Percentiles rank a stretch among this genome's conserved stretches.
Evolutionary conservation across 2,329 filamentous ascomycete genomes (phyloP).

Genomic region (Ascochyta clinopodiicola): DNA sequence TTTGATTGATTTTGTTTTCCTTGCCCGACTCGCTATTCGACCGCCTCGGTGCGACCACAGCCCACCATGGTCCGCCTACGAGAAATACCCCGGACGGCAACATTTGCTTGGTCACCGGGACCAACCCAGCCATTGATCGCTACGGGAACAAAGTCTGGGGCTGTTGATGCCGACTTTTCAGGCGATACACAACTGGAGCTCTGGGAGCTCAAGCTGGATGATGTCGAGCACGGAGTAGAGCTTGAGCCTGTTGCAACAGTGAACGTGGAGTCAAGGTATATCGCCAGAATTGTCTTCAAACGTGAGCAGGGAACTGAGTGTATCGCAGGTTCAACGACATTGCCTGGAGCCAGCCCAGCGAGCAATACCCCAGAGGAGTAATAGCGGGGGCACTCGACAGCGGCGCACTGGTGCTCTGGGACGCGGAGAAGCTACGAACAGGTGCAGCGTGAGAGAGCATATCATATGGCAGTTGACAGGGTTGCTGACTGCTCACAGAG

Average conservation of each 20-base stretch:
- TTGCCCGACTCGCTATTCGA: slow-evolving; percentile 23
- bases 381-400: slow-evolving; percentile 96
- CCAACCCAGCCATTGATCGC: slow-evolving; percentile 80
- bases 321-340: slow-evolving; percentile 87
- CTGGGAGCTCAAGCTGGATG: slow-evolving; percentile 90
- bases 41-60: slow-evolving; percentile 40
- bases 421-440: slow-evolving; percentile 72
- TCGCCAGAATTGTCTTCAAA: background rate
- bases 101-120: slow-evolving; percentile 94
- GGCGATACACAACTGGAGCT: slow-evolving; percentile 96
- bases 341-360: slow-evolving; percentile 85
- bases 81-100: slow-evolving; percentile 95
- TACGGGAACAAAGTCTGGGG: slow-evolving; percentile 92
- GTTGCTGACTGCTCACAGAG: slow-evolving; percentile 53
- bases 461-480: slow-evolving; percentile 54
- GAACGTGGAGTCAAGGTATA: slow-evolving; percentile 85
- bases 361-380: slow-evolving; percentile 80
- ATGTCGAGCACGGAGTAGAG: slow-evolving; percentile 76
- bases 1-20: slow-evolving; percentile 28
- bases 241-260: slow-evolving; percentile 85
- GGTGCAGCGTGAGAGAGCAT: slow-evolving; percentile 56
- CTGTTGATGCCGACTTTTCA: slow-evolving; percentile 96
- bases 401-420: slow-evolving; percentile 91
- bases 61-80: slow-evolving; percentile 87
- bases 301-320: slow-evolving; percentile 27